Evolutionary conservation across 2,329 filamentous ascomycete genomes (phyloP).

Genomic region (Chlorencoelia australis): DNA sequence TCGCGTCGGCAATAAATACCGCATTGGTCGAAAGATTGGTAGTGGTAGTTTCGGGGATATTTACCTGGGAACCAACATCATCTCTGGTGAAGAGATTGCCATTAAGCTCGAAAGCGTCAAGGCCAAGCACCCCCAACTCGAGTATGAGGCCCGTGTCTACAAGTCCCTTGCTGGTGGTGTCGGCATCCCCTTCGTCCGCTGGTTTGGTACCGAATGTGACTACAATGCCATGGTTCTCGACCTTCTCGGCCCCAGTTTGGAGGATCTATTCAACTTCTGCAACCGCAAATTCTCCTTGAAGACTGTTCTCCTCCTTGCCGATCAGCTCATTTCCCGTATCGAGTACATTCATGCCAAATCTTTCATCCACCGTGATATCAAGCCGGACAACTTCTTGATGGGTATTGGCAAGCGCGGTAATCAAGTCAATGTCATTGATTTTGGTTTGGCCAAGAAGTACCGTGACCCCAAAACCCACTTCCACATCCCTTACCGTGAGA

Average conservation of each 20-base stretch:
- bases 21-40: constrained; percentile 97
- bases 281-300: constrained; percentile 99
- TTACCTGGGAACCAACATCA: constrained; percentile 98
- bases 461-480: constrained; percentile 99
- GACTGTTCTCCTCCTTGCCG: constrained; percentile 91
- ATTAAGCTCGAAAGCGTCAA: constrained; percentile 99
- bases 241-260: constrained; percentile 85
- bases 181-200: constrained; percentile 96
- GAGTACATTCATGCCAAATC: constrained; percentile 99
- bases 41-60: constrained; percentile 97
- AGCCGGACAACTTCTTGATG: constrained; percentile 99
- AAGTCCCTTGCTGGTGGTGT: constrained; percentile 88
- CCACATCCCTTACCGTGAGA: constrained; percentile 99
- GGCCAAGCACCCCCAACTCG: constrained; percentile 97
- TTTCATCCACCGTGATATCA: constrained; percentile 99
- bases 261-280: constrained; percentile 99
- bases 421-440: constrained; percentile 99
- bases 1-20: constrained; percentile 98
- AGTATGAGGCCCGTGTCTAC: constrained; percentile 95
- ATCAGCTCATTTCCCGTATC: constrained; percentile 97
- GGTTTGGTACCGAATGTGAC: constrained; percentile 99
- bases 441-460: constrained; percentile 99
- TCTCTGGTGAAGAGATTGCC: constrained; percentile 97
- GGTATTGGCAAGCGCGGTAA: constrained; percentile 98
- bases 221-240: constrained; percentile 99